Evolutionary conservation across 139 green algal species (phyloP), one percentile per base, ranked within the genome.

Genomic region (Chlamydomonas sphaeroides): DNA sequence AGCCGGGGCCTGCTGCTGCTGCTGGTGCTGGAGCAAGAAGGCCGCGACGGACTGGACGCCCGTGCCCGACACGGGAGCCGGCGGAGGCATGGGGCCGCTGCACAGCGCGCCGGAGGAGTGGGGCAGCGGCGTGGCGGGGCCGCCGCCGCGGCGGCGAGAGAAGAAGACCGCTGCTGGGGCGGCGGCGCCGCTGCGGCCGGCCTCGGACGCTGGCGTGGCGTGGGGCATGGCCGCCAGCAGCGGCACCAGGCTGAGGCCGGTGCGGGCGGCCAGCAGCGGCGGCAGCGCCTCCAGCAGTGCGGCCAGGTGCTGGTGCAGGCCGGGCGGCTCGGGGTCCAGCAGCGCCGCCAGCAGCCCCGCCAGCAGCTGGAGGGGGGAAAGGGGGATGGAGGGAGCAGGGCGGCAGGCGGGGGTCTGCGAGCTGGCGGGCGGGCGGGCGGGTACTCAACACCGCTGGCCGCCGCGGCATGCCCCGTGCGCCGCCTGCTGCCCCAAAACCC

Each of bases 261-360:
- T 21, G 51, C 48, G 56, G 41, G 39, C 56, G 7, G 33, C 17
- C 74, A 80, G 59, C 59, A 80, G 74, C 15, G 14, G 5, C 38
- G 74, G 59, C 30, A 80, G 20, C 5, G 59, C 59, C 17, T 70
- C 61, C 59, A 80, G 61, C 17, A 80, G 35, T 6, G 38, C 21
- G 1, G 41, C 39, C 17, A 80, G 11, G 33, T 71, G 51, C 59
- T 80, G 59, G 57, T 80, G 59, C 39, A 80, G 74, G 39, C 74
- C 74, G 59, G 45, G 45, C 11, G 45, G 45, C 11, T 62, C 53
- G 53, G 53, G 53, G 53, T 62, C 53, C 11, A 30, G 20, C 53
- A 62, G 53, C 53, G 18, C 11, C 11, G 25, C 25, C 25, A 79
- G 32, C 26, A 79, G 36, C 14, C 6, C 15, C 26, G 72, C 36